Evolutionary conservation across 2,329 filamentous ascomycete species (phyloP).

Genomic region (Nannizzia gypsea): DNA sequence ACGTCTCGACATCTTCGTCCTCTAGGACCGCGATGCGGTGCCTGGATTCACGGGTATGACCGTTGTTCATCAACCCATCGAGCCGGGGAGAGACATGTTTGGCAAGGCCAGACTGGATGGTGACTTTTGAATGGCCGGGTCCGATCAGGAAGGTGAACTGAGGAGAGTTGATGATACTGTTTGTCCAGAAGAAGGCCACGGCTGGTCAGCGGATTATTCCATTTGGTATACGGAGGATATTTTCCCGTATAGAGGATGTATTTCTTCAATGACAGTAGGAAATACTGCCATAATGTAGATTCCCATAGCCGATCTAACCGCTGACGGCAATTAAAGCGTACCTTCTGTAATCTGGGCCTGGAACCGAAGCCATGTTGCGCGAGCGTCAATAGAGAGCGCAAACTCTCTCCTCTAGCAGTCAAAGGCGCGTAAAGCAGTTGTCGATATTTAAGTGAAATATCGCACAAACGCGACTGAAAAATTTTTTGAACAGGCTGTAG

Average conservation of each 20-base stretch:
- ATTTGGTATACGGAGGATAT: not conserved
- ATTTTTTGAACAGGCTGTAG: not conserved
- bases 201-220: constrained; percentile 15
- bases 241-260: not conserved
- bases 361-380: constrained; percentile 8
- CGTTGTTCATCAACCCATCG: constrained; percentile 36
- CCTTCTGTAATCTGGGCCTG: constrained; percentile 26
- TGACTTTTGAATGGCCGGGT: constrained; percentile 35
- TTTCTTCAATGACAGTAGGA: not conserved
- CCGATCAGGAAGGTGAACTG: constrained; percentile 38
- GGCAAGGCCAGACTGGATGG: constrained; percentile 36
- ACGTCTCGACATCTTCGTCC: constrained; percentile 39
- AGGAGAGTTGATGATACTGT: constrained; percentile 34
- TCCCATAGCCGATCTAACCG: not conserved
- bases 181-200: constrained; percentile 10
- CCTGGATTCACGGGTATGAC: constrained; percentile 35
- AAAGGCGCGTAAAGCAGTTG: not conserved
- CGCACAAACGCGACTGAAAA: not conserved
- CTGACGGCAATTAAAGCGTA: constrained; percentile 14
- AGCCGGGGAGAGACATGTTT: constrained; percentile 35
- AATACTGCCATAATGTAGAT: not conserved
- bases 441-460: not conserved
- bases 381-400: not conserved
- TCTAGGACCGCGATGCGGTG: constrained; percentile 33
- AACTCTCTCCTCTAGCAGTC: constrained; percentile 1